Evolutionary conservation across 305 asterid genomes (phyloP), one percentile per base, ranked within the genome.

Genomic region (Fraxinus velutina): DNA sequence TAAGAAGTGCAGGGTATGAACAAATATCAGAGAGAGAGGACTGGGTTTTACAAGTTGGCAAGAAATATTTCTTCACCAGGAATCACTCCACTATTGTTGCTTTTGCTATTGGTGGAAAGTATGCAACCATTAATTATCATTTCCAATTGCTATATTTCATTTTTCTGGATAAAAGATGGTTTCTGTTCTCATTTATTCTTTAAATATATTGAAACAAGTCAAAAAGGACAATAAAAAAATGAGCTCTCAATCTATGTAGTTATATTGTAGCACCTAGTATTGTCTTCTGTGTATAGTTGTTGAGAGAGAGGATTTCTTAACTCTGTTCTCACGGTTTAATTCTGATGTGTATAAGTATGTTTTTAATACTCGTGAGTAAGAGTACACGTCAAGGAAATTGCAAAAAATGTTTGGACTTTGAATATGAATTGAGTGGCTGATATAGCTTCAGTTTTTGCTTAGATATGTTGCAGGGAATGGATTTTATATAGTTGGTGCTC

Each of bases 41-140:
- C 73, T 96, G 97, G 99, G 85, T 87, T 86, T 82, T 94, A 79
- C 90, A 88, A 85, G 94, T 97, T 89, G 97, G 98, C 34, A 89
- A 90, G 85, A 94, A 94, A 82, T 96, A 93, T 86, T 96, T 89
- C 90, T 94, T 94, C 92, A 93, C 99, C 80, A 89, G 98, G 87
- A 96, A 94, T 80, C 81, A 96, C 88, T 94, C 98, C 4, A 96
- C 97, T 2, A 90, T 96, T 84, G 93, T 94, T 86, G 97, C 98
- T 81, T 96, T 96, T 88, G 99, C 98, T 73, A 82, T 96, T 80
- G 98, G 99, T 77, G 83, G 92, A 89, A 94, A 90, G 99, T 96
- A 91, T 44, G 97, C 39, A 47, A 27, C 68, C 70, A 21, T 60
- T 60, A 21, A 21, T 60, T 60, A 60, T 60, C 64, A 4, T 30